Percentiles rank a stretch among this genome's conserved stretches.
These are phyloP conservation scores for Histomonas meleagridis DNA, from an alignment of 208 protist species.

Conservation along the genomic window DNA sequence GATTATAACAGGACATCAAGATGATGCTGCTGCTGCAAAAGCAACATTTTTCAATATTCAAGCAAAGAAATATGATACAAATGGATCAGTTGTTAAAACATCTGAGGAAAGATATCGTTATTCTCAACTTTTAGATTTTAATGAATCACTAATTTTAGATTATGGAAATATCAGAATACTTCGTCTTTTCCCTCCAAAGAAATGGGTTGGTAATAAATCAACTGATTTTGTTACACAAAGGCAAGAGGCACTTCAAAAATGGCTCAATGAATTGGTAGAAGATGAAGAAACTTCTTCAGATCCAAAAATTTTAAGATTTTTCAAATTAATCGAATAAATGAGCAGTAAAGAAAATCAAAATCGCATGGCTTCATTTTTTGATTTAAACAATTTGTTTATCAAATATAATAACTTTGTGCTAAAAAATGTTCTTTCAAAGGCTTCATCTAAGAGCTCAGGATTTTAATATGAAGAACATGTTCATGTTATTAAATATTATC, in stretches of 20 bases:
- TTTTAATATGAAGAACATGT: too few relatives aligned
- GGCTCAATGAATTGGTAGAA: neutral
- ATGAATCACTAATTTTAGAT: neutral
- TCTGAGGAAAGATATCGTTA: neutral
- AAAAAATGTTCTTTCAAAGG: too few relatives aligned
- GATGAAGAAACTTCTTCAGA: constrained; percentile 12
- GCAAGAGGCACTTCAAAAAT: neutral
- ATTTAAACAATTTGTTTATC: too few relatives aligned
- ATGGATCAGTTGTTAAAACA: neutral
- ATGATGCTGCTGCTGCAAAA: neutral
- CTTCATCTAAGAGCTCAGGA: too few relatives aligned
- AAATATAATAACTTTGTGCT: too few relatives aligned
- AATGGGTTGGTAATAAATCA: neutral
- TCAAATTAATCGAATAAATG: constrained; percentile 21
- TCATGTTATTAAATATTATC: too few relatives aligned
- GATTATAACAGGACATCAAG: neutral
- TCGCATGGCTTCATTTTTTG: too few relatives aligned
- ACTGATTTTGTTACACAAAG: neutral
- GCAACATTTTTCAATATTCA: neutral
- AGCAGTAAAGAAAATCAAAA: too few relatives aligned
- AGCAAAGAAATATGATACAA: neutral
- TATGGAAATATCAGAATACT: neutral
- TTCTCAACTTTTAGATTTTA: constrained; percentile 28
- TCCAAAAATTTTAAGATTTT: neutral
- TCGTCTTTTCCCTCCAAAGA: constrained; percentile 24